A percentile compares a stretch with the other conserved stretches of the same genome.
phyloP scores from a whole-genome alignment of 2,329 filamentous ascomycete genomes.

The Coniochaeta prunicola region DNA sequence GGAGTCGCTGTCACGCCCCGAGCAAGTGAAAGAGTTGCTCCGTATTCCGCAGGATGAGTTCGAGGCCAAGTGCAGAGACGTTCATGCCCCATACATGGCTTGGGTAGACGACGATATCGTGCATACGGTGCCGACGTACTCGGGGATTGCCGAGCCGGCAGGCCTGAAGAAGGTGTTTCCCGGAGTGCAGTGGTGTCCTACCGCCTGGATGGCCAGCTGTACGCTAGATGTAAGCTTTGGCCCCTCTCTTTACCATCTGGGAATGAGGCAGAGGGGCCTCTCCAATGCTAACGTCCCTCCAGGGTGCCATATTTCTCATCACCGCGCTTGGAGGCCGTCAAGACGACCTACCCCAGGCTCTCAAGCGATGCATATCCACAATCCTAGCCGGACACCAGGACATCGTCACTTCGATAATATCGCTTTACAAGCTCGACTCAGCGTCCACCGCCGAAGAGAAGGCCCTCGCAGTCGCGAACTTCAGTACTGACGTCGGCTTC shows the following conservation, averaged over 20 bases:
- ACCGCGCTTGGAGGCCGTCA: background rate
- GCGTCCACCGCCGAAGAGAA: background rate
- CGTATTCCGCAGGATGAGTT: background rate
- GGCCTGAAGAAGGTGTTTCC: background rate
- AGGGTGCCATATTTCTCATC: background rate
- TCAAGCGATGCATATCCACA: background rate
- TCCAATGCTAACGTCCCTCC: background rate
- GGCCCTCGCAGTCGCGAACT: background rate
- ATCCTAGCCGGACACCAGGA: background rate
- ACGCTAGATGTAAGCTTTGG: background rate
- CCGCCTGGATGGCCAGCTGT: background rate
- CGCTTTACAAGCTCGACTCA: background rate
- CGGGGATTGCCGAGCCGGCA: background rate
- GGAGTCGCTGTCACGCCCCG: background rate
- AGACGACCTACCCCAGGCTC: background rate
- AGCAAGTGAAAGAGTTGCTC: background rate
- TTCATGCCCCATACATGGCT: constrained; percentile 1
- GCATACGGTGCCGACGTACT: background rate
- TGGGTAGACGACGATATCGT: constrained; percentile 3
- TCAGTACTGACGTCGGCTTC: constrained; percentile 3
- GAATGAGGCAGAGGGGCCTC: too few species aligned
- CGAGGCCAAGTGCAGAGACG: background rate
- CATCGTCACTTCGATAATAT: background rate
- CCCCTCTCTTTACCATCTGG: background rate
- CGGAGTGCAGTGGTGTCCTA: background rate